Evolutionary conservation across 2,329 filamentous ascomycete genomes (phyloP), one percentile per base, ranked within the genome.

Genomic region (Penicillium expansum): DNA sequence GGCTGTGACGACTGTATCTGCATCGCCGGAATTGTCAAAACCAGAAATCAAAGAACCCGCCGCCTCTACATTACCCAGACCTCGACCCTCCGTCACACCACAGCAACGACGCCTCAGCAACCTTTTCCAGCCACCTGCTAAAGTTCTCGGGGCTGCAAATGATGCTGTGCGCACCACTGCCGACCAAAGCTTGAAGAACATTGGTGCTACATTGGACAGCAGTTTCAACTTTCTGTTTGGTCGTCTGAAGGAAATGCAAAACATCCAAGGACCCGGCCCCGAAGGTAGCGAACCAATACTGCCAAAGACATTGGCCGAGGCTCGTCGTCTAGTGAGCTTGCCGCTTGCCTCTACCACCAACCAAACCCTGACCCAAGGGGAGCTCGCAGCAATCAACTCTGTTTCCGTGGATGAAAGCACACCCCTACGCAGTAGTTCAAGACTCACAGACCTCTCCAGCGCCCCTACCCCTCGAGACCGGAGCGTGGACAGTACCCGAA

Each of bases 211-310:
- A 47, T 79, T 97, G 4, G 92, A 93, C 58, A 92, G 91, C 68
- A 97, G 92, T 71, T 95, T 97, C 76, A 94, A 92, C 58, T 96
- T 97, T 71, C 79, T 99, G 24, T 86, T 99, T 53, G 93, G 93
- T 16, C 90, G 92, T 64, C 80, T 97, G 20, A 91, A 89, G 60
- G 92, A 96, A 58, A 63, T 76, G 48, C 75, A 77, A 50, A 71
- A 81, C 52, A 86, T 65, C 77, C 85, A 73, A 68, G 74, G 60
- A 68, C 70, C 70, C 72, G 81, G 64, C 67, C 76, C 66, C 65
- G 66, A 71, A 18, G 68, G 68, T n/a, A 54, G 52, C 35, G 65
- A 55, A 22, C 76, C 85, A 7, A 69, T 81, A 39, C 82, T 96
- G 0, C 94, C 94, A 1, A 93, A 91, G 67, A 99, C 94, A 1